Base-by-base conservation (phyloP, 306 rosid species). In the Neltuma alba region DNA sequence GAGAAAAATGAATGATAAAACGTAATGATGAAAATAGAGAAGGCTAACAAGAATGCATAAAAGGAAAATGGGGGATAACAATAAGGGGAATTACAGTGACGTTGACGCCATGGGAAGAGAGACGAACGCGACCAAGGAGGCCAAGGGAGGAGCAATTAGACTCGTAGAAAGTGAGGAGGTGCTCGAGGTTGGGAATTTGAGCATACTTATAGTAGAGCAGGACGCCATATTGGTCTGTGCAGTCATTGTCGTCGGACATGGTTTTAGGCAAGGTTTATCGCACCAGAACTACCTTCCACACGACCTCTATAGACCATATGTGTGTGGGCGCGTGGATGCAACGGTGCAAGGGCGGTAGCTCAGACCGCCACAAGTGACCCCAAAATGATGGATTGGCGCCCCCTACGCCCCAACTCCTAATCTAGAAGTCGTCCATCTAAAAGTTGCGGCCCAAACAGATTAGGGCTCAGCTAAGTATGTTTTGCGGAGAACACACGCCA, bases 91-190 rank as follows among this genome's bases (percentile, higher is more conserved):
- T 33, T 83, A 94, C 97, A 21, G 99, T 92, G 76, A 95, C 97
- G 69, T 91, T 91, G 89, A 92, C 95, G 85, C 97, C 97, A 30
- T 85, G 89, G 75, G 94, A 48, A 70, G 99, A 89, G 76, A 95
- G 87, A 5, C 97, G 97, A 77, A 95, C 94, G 27, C 97, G 97
- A 47, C 99, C 99, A 33, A 91, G 91, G 74, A 95, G 92, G 65
- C 48, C 70, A 79, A 91, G 97, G 12, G 93, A 88, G 77, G 75
- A 81, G 87, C 97, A 94, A 86, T 89, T 92, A 84, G 92, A 86
- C 1, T 80, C 20, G 87, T 91, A 91, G 89, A 94, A 94, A 42
- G 84, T 60, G 80, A 84, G 37, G 72, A 92, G 89, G 42, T 86
- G 80, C 48, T 89, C 33, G 7, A 92, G 88, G 79, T 92, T 79